A percentile compares a stretch with the other conserved stretches of the same genome.
Conservation (phyloP, 345 rosid species). For the Aurinia saxatilis region DNA sequence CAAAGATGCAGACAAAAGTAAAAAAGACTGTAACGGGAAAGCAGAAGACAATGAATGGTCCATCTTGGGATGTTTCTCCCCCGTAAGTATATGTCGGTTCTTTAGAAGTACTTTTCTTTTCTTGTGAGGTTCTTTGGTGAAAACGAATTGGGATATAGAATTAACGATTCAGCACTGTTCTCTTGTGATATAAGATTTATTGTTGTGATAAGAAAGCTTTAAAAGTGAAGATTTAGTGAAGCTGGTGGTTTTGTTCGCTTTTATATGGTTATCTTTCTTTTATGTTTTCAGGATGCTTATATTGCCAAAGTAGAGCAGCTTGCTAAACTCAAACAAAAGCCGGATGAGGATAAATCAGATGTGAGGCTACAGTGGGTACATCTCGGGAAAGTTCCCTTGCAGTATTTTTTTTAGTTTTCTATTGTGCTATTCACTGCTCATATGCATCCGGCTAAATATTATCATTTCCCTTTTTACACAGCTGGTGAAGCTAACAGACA, state of each 20-base stretch:
- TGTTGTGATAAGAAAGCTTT: background rate
- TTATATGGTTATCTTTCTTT: too few species aligned
- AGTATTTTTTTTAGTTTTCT: background rate
- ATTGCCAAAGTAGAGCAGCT: constrained; percentile 51
- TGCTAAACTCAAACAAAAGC: constrained; percentile 65
- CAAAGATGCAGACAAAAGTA: too few species aligned
- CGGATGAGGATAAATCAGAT: constrained; percentile 64
- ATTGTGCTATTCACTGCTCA: too few species aligned
- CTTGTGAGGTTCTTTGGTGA: too few species aligned
- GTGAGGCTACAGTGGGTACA: constrained; percentile 68
- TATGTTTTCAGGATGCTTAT: constrained; percentile 42
- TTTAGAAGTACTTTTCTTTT: too few species aligned
- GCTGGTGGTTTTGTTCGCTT: too few species aligned
- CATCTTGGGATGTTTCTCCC: background rate
- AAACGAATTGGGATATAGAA: too few species aligned
- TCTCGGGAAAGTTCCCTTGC: constrained; percentile 40
- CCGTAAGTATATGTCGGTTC: constrained; percentile 7
- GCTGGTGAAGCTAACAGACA: constrained; percentile 38
- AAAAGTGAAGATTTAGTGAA: too few species aligned
- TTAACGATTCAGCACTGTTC: background rate
- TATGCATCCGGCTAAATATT: background rate
- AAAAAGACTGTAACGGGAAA: too few species aligned
- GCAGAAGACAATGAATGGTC: too few species aligned
- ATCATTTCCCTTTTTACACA: constrained; percentile 4
- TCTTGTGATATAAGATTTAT: too few species aligned